A percentile compares a stretch with the other conserved stretches of the same genome.
These are phyloP conservation scores for Raffaelea ambrosiae DNA, from an alignment of 2,329 filamentous ascomycete genomes.

Conservation along the genomic window DNA sequence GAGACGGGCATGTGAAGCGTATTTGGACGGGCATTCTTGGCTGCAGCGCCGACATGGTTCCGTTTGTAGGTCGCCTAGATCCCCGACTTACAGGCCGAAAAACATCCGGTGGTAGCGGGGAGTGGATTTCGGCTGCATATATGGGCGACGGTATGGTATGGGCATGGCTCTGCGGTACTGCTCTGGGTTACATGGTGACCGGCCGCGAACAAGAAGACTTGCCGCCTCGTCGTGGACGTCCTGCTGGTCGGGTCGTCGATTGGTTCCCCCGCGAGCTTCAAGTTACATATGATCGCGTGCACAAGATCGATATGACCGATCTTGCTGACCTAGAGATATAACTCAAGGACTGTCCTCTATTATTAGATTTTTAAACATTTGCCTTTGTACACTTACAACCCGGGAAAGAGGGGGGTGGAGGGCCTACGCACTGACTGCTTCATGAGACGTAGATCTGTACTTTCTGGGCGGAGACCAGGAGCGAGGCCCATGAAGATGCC, in stretches of 20 bases:
- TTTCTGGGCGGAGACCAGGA: too few species aligned
- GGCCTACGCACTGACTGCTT: too few species aligned
- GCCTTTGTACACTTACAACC: too few species aligned
- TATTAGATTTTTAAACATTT: too few species aligned
- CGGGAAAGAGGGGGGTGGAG: too few species aligned
- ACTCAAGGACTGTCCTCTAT: not conserved
- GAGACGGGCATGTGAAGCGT: constrained; percentile 21
- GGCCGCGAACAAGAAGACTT: constrained; percentile 25
- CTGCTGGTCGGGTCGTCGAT: constrained; percentile 23
- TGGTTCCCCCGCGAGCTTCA: constrained; percentile 33
- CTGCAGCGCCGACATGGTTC: constrained; percentile 34
- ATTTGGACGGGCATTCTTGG: constrained; percentile 43
- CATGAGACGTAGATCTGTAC: too few species aligned
- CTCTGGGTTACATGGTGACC: constrained; percentile 36
- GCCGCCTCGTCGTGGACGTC: constrained; percentile 22
- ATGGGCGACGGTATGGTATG: constrained; percentile 45
- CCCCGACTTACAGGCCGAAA: constrained; percentile 18
- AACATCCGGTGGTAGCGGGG: constrained; percentile 19
- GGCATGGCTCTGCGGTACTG: constrained; percentile 42
- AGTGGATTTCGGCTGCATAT: constrained; percentile 46
- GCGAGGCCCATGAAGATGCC: too few species aligned
- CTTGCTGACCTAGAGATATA: constrained; percentile 16
- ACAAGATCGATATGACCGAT: constrained; percentile 26
- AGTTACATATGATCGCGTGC: constrained; percentile 24
- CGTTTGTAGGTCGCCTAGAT: constrained; percentile 39